phyloP scores from a whole-genome alignment of 1,139 yeast species.

The Fermentozyma sake region DNA sequence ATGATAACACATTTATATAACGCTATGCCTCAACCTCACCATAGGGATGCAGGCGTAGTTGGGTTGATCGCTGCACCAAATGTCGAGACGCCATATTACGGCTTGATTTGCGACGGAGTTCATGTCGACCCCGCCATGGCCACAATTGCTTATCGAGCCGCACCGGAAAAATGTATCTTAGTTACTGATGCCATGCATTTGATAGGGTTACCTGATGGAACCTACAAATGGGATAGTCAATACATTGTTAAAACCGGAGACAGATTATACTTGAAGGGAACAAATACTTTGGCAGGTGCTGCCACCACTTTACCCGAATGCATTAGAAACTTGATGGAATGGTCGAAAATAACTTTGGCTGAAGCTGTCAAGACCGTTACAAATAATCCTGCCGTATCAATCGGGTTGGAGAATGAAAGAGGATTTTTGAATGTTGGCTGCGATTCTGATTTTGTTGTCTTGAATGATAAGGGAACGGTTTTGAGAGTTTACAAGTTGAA shows the following conservation, averaged over 20 bases:
- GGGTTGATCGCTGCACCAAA: slow-evolving; percentile 47
- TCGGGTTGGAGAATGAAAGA: slow-evolving; percentile 40
- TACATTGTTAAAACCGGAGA: slow-evolving; percentile 48
- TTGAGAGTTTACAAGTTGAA: slow-evolving; percentile 52
- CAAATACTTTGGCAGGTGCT: slow-evolving; percentile 61
- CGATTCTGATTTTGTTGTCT: slow-evolving; percentile 56
- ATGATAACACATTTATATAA: slow-evolving; percentile 64
- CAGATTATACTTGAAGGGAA: slow-evolving; percentile 47
- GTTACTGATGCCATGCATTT: slow-evolving; percentile 63
- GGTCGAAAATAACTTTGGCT: slow-evolving; percentile 50
- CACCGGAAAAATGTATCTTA: slow-evolving; percentile 52
- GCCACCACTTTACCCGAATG: slow-evolving; percentile 56
- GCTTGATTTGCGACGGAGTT: slow-evolving; percentile 59
- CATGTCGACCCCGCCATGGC: slow-evolving; percentile 61
- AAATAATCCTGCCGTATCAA: slow-evolving; percentile 50
- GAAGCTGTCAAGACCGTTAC: slow-evolving; percentile 57
- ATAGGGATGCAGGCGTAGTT: slow-evolving; percentile 56
- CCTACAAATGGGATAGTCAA: slow-evolving; percentile 47
- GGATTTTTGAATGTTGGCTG: slow-evolving; percentile 54
- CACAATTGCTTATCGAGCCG: slow-evolving; percentile 48
- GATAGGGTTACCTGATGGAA: slow-evolving; percentile 50
- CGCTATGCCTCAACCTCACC: slow-evolving; percentile 69
- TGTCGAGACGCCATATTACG: slow-evolving; percentile 46
- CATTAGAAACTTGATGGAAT: slow-evolving; percentile 47
- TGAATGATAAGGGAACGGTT: slow-evolving; percentile 43